These are phyloP conservation scores for Komagataella phaffii DNA, from an alignment of 805 yeast genomes.

Conservation along the genomic window DNA sequence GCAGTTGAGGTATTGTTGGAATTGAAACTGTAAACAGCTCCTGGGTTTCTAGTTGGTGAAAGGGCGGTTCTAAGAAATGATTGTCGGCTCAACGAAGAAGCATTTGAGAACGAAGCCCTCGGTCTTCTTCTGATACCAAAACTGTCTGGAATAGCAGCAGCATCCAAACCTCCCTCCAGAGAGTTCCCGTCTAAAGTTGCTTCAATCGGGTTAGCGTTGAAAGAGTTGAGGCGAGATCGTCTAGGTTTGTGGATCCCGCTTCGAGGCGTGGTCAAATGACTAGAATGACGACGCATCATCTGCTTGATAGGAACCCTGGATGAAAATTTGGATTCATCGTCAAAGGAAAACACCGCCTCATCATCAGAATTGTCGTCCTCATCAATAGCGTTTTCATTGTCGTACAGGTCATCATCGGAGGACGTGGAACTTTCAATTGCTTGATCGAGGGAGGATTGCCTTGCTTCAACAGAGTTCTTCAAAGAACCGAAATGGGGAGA, in stretches of 20 bases:
- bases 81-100: slow-evolving; percentile 21
- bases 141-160: slow-evolving; percentile 14
- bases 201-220: slow-evolving; percentile 16
- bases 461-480: slow-evolving; percentile 12
- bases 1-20: slow-evolving; percentile 9
- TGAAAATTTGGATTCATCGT: slow-evolving; percentile 7
- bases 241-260: slow-evolving; percentile 1
- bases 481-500: slow-evolving; percentile 19
- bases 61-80: slow-evolving; percentile 23
- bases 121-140: slow-evolving; percentile 14
- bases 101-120: slow-evolving; percentile 20
- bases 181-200: slow-evolving; percentile 16
- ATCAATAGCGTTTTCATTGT: slow-evolving; percentile 9
- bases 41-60: slow-evolving; percentile 14
- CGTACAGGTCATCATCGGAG: slow-evolving; percentile 9
- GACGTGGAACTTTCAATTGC: slow-evolving; percentile 23
- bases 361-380: slow-evolving; percentile 25
- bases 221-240: slow-evolving; percentile 9
- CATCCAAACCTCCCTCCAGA: slow-evolving; percentile 8
- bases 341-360: slow-evolving; percentile 16
- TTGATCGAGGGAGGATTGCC: slow-evolving; percentile 19
- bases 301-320: background rate
- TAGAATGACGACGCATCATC: background rate
- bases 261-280: background rate
- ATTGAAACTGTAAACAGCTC: slow-evolving; percentile 13